Percentiles rank a stretch among this genome's conserved stretches.
These are phyloP conservation scores for Cutaneotrichosporon sp. DNA, from an alignment of 1,284 basidiomycete genomes.

Conservation along the genomic window DNA sequence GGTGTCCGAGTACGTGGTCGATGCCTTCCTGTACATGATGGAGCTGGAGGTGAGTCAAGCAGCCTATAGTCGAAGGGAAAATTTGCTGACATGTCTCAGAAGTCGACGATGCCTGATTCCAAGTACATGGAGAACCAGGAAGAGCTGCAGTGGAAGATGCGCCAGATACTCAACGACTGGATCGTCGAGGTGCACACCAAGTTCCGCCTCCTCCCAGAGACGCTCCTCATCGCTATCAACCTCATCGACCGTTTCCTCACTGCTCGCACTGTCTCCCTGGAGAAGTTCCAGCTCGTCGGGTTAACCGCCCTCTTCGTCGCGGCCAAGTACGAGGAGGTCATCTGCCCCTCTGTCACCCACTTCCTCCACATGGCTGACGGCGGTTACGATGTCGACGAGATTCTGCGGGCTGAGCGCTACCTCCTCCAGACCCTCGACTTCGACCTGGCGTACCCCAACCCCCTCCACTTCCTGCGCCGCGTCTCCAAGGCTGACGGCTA, in stretches of 20 bases:
- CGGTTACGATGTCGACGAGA: conserved; percentile 81
- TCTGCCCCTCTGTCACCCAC: conserved; percentile 83
- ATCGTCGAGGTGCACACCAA: conserved; percentile 92
- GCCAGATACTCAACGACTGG: conserved; percentile 94
- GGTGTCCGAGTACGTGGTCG: conserved; percentile 94
- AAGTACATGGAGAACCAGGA: conserved; percentile 89
- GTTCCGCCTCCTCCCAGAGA: conserved; percentile 92
- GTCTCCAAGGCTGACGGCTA: conserved; percentile 96
- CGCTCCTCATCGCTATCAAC: conserved; percentile 91
- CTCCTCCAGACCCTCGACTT: conserved; percentile 88
- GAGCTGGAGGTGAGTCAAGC: conserved; percentile 60
- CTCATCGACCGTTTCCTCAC: conserved; percentile 97
- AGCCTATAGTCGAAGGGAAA: conserved; percentile 48
- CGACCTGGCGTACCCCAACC: conserved; percentile 89
- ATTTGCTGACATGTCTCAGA: conserved; percentile 54
- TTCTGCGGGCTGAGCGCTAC: conserved; percentile 90
- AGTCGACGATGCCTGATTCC: conserved; percentile 77
- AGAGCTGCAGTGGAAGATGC: conserved; percentile 91
- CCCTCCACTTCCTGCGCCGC: conserved; percentile 86
- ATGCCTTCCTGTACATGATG: conserved; percentile 92
- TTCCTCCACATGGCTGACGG: conserved; percentile 87
- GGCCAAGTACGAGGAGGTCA: conserved; percentile 93
- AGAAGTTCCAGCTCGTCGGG: conserved; percentile 93
- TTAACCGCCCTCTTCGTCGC: conserved; percentile 91
- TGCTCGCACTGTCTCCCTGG: conserved; percentile 80